A percentile compares a stretch with the other conserved stretches of the same genome.
Evolutionary conservation across 208 protist species (phyloP).

Genomic region (Crithidia bombi): DNA sequence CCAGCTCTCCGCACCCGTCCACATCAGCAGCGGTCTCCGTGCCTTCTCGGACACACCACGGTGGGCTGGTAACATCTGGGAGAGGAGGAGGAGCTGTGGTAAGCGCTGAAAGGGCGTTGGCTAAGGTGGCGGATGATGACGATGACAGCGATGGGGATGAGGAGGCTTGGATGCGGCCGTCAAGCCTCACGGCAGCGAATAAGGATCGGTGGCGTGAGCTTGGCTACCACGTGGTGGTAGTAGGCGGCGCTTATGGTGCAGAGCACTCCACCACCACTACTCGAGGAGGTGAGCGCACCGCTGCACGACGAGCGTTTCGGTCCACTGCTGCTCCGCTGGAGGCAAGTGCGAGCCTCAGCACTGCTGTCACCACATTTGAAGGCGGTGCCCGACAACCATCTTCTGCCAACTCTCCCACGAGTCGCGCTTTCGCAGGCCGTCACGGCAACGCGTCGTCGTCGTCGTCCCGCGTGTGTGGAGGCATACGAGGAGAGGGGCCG

Average conservation of each 20-base stretch:
- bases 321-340: neutral
- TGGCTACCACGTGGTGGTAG: slow-evolving; percentile 76
- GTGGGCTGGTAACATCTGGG: no score
- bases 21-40: neutral
- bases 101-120: no score
- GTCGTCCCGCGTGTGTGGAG: neutral
- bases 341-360: neutral
- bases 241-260: slow-evolving; percentile 28
- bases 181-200: slow-evolving; percentile 21
- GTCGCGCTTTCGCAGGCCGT: no score
- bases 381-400: neutral
- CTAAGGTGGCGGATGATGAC: no score
- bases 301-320: slow-evolving; percentile 6
- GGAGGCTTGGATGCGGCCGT: slow-evolving; percentile 11
- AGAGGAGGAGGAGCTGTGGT: no score
- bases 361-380: neutral
- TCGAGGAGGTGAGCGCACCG: neutral
- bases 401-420: no score
- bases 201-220: slow-evolving; percentile 69
- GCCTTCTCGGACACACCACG: no score
- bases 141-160: slow-evolving; percentile 5
- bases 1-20: neutral
- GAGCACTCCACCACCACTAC: neutral
- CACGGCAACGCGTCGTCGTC: neutral
- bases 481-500: neutral